Evolutionary conservation across 1,139 yeast species (phyloP), one percentile per base, ranked within the genome.

Genomic region (Pichia sp.): DNA sequence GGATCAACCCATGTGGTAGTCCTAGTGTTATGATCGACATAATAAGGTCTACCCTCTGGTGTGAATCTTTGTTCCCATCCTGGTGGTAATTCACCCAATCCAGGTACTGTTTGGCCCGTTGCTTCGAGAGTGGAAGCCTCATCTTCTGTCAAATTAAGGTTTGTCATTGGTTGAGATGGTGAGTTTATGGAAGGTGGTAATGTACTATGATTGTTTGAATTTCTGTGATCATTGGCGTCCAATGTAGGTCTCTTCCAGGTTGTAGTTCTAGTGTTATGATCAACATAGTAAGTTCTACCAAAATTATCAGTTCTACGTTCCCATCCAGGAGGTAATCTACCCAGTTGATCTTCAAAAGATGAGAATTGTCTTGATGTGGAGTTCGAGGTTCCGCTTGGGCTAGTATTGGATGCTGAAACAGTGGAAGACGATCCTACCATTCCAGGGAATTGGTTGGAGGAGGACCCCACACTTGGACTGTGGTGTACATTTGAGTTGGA

Each of bases 1-100:
- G 99, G 99, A 60, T 91, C 99, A 36, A 91, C 99, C 99, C 99
- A 91, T 5, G 99, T 93, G 5, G 99, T 91, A 1, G 99, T 91
- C 60, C 98, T 77, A 14, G 98, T 91, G 60, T 91, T 91, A 65
- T 91, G 98, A 60, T 91, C 99, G 37, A 91, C 98, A 60, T 88
- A 91, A 63, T 91, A 91, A 12, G 97, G 94, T 56, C 98, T 75
- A 27, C 98, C 99, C 62, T 91, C 98, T 29, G 95, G 95, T 5
- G 99, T 91, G 54, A 84, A 84, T 46, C 99, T 72, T 64, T 91
- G 98, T 63, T 91, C 99, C 99, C 99, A 91, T 27, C 98, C 99
- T 12, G 94, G 76, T 9, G 99, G 99, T 49, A 91, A 70, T 62
- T 93, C 98, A 27, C 98, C 98, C 32, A 93, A 66, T 0, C 98